phyloP scores from a whole-genome alignment of 768 basidiomycete species.

The Steccherinum ochraceum region DNA sequence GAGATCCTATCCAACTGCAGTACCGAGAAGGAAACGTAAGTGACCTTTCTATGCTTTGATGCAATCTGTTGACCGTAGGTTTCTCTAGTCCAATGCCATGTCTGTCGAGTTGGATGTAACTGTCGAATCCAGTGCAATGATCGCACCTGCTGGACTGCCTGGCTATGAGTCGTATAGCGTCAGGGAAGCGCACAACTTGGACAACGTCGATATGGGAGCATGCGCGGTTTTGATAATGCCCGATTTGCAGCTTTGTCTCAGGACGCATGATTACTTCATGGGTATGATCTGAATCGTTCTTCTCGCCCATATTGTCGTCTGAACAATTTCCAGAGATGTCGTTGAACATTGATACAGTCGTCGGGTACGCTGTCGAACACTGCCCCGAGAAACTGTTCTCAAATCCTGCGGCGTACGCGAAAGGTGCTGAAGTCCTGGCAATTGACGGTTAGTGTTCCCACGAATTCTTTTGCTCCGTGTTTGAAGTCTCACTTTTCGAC shows the following conservation, averaged over 20 bases:
- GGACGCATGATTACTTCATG: constrained; percentile 86
- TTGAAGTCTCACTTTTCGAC: neutral
- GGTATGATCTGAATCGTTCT: constrained; percentile 44
- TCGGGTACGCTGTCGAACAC: constrained; percentile 41
- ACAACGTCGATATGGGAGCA: constrained; percentile 40
- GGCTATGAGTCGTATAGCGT: constrained; percentile 43
- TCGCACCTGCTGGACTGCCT: constrained; percentile 63
- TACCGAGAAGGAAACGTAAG: constrained; percentile 75
- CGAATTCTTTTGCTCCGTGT: neutral
- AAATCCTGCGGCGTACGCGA: constrained; percentile 13
- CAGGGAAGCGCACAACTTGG: constrained; percentile 12
- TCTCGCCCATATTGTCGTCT: neutral
- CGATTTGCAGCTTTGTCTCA: constrained; percentile 66
- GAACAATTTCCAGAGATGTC: constrained; percentile 55
- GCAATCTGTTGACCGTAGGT: no score
- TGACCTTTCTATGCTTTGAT: no score
- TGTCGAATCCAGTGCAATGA: constrained; percentile 44
- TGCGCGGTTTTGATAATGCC: constrained; percentile 55
- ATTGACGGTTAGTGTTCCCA: constrained; percentile 38
- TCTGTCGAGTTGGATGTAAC: constrained; percentile 62
- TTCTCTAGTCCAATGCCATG: constrained; percentile 74
- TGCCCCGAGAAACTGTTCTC: constrained; percentile 38
- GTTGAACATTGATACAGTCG: constrained; percentile 60
- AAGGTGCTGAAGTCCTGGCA: constrained; percentile 32
- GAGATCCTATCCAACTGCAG: constrained; percentile 77